These are phyloP conservation scores for Aquanectria penicillioides DNA, from an alignment of 2,329 filamentous ascomycete genomes.

Conservation along the genomic window DNA sequence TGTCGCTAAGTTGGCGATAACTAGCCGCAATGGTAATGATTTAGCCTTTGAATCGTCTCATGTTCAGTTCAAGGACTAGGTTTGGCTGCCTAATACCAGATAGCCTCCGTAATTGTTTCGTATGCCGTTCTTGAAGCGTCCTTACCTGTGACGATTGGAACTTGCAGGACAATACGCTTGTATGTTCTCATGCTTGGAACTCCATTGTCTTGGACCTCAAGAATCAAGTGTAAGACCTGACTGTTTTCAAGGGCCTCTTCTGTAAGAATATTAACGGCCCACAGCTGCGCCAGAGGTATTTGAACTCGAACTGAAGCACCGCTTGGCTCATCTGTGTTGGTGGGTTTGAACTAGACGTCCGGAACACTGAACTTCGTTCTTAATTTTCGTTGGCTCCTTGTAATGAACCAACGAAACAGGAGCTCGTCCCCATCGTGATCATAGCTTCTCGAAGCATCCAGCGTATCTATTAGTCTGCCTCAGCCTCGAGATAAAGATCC, in stretches of 20 bases:
- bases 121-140: no score
- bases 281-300: conserved; percentile 48
- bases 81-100: no score
- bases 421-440: conserved; percentile 56
- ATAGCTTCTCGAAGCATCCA: conserved; percentile 57
- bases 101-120: no score
- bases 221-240: conserved; percentile 57
- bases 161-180: no score
- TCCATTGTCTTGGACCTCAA: conserved; percentile 57
- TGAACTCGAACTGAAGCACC: conserved; percentile 48
- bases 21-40: no score
- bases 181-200: conserved; percentile 55
- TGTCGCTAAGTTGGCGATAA: no score
- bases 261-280: no score
- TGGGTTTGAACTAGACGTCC: conserved; percentile 12
- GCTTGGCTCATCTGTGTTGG: no score
- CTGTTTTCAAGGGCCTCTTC: conserved; percentile 51
- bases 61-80: no score
- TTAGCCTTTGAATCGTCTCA: no score
- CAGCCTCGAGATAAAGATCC: conserved; percentile 50
- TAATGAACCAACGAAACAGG: conserved; percentile 62
- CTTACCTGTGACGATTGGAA: no score
- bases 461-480: conserved; percentile 48
- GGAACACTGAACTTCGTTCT: conserved; percentile 20
- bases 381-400: conserved; percentile 45